These are phyloP conservation scores for Cryphonectria carpinicola DNA, from an alignment of 2,329 filamentous ascomycete genomes.

Conservation along the genomic window DNA sequence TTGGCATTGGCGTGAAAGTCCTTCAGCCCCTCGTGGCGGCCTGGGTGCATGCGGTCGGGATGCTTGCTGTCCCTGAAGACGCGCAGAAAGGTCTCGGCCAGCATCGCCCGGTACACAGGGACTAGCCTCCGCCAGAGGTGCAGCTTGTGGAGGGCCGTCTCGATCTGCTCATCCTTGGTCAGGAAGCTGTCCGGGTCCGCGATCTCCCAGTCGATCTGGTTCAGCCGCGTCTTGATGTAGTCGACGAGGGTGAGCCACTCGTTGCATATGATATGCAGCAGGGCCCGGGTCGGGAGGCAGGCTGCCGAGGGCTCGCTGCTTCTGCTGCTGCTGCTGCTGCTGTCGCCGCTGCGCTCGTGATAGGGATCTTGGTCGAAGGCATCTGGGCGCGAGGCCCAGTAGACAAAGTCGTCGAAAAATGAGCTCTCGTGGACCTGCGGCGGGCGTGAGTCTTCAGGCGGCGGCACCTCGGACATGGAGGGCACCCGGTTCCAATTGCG, in stretches of 20 bases:
- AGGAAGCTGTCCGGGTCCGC: slow-evolving; percentile 33
- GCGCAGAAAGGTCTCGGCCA: slow-evolving; percentile 32
- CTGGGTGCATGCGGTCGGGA: slow-evolving; percentile 18
- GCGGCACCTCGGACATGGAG: slow-evolving; percentile 7
- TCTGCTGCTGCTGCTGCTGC: not conserved
- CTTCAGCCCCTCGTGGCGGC: not conserved
- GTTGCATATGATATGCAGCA: slow-evolving; percentile 34
- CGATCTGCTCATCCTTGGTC: slow-evolving; percentile 30
- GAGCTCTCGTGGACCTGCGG: slow-evolving; percentile 5
- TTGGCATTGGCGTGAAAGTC: not conserved
- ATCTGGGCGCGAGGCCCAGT: slow-evolving; percentile 33
- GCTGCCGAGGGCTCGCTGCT: slow-evolving; percentile 21
- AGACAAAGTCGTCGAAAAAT: slow-evolving; percentile 35
- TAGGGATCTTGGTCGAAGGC: slow-evolving; percentile 20
- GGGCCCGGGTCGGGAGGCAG: slow-evolving; percentile 32
- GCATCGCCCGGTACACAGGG: slow-evolving; percentile 36
- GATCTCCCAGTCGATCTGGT: slow-evolving; percentile 36
- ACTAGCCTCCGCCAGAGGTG: slow-evolving; percentile 35
- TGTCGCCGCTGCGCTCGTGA: not conserved
- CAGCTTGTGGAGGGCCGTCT: slow-evolving; percentile 33
- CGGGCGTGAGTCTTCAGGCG: not conserved
- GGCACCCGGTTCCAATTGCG: slow-evolving; percentile 31
- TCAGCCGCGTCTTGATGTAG: slow-evolving; percentile 37
- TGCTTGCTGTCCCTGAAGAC: slow-evolving; percentile 28
- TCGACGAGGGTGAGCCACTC: slow-evolving; percentile 37